A percentile compares a stretch with the other conserved stretches of the same genome.
These are phyloP conservation scores for Fusarium secorum DNA, from an alignment of 2,329 filamentous ascomycete species.

Conservation along the genomic window DNA sequence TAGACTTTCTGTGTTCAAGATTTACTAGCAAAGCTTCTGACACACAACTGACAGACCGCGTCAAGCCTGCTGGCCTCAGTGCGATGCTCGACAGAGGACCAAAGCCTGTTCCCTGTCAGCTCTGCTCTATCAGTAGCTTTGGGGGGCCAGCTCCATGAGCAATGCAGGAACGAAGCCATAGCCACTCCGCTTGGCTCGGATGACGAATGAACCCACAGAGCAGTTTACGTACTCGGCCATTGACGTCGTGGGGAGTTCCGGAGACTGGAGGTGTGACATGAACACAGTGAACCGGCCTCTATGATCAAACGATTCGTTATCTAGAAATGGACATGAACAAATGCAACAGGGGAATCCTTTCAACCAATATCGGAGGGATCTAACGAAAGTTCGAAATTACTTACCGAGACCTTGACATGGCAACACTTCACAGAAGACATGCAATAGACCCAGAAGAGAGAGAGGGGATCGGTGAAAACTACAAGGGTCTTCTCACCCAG, in stretches of 20 bases:
- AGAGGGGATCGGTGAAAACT: conserved; percentile 25
- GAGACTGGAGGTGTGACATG: not conserved
- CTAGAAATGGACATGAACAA: not conserved
- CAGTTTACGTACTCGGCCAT: conserved; percentile 21
- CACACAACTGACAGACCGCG: conserved; percentile 16
- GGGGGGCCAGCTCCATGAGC: conserved; percentile 34
- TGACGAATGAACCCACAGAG: conserved; percentile 30
- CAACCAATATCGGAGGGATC: conserved; percentile 2
- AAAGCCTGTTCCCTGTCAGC: conserved; percentile 27
- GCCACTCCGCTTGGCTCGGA: conserved; percentile 30
- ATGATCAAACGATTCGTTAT: conserved; percentile 6
- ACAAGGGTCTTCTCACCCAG: conserved; percentile 35
- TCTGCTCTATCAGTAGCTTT: conserved; percentile 24
- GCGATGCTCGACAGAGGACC: conserved; percentile 10
- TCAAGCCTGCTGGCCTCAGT: conserved; percentile 25
- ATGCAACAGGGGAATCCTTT: conserved; percentile 2
- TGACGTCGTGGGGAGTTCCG: conserved; percentile 32
- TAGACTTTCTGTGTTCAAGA: not conserved
- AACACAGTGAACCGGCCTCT: not conserved
- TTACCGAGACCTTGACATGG: conserved; percentile 18
- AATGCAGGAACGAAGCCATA: conserved; percentile 43
- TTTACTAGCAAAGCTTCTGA: conserved; percentile 8
- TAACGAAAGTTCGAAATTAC: conserved; percentile 23
- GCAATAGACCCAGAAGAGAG: conserved; percentile 29
- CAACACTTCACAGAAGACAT: conserved; percentile 18